phyloP scores from a whole-genome alignment of 441 rosid species.

The Iberis amara region DNA sequence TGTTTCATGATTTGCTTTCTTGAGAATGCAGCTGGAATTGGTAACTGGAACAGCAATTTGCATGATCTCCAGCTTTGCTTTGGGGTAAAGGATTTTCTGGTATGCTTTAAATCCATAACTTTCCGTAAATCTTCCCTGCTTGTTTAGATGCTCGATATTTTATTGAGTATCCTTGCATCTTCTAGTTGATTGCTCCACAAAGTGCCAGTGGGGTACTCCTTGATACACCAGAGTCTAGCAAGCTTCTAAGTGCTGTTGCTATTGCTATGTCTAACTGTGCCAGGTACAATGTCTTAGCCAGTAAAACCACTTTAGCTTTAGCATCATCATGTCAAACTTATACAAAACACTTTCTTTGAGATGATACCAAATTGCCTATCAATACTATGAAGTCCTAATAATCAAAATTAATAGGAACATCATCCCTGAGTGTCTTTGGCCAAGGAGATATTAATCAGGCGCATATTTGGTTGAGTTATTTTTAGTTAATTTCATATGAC shows the following conservation, averaged over 20 bases:
- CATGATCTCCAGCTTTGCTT: constrained; percentile 96
- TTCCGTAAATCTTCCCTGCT: constrained; percentile 7
- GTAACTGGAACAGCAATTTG: constrained; percentile 53
- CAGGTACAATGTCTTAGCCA: constrained; percentile 49
- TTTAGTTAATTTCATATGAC: constrained; percentile 16
- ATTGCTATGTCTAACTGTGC: constrained; percentile 90
- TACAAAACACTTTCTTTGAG: constrained; percentile 16
- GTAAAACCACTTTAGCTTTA: constrained; percentile 19
- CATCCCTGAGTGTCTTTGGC: constrained; percentile 10
- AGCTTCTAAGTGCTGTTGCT: constrained; percentile 89
- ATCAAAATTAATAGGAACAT: constrained; percentile 2
- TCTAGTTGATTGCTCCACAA: constrained; percentile 86
- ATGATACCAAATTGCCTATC: constrained; percentile 8
- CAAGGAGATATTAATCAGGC: constrained; percentile 3
- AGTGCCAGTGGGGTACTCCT: constrained; percentile 98
- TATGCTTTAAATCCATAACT: constrained; percentile 30
- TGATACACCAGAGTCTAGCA: constrained; percentile 90
- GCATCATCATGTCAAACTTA: constrained; percentile 2
- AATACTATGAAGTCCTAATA: background rate
- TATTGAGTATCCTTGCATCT: constrained; percentile 21
- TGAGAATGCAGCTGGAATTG: constrained; percentile 50
- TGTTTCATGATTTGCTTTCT: constrained; percentile 31
- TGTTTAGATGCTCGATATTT: constrained; percentile 16
- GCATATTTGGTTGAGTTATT: background rate
- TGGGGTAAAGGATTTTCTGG: constrained; percentile 95